A percentile compares a stretch with the other conserved stretches of the same genome.
Evolutionary conservation across 2,329 filamentous ascomycete species (phyloP).

Genomic region (Cytospora piceae): DNA sequence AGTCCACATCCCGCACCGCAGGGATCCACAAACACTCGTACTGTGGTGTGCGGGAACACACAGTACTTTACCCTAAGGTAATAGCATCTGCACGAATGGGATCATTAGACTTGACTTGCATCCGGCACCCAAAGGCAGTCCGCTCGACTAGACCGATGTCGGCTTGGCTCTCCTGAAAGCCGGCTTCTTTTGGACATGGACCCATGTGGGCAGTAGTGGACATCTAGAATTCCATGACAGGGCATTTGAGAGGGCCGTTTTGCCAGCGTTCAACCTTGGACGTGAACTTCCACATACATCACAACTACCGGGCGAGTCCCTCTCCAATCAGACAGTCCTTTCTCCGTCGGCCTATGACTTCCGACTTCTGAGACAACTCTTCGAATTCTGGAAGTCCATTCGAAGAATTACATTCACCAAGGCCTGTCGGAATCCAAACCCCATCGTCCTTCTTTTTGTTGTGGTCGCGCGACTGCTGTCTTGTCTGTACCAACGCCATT

Average conservation of each 20-base stretch:
- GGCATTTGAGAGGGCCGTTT: not conserved
- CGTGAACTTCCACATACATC: not conserved
- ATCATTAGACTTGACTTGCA: not conserved
- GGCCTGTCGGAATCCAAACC: not conserved
- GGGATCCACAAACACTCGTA: not conserved
- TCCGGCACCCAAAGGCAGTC: not conserved
- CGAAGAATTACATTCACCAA: not conserved
- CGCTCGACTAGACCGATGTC: not conserved
- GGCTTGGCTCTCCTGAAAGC: not conserved
- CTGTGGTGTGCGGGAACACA: not conserved
- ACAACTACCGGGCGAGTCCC: not conserved
- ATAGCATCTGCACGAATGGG: not conserved
- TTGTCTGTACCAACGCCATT: not conserved
- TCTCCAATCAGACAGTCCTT: not conserved
- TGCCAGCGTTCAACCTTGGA: not conserved
- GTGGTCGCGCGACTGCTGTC: not conserved
- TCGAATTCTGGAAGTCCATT: not conserved
- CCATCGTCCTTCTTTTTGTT: not conserved
- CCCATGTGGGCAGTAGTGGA: not conserved
- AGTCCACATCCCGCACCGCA: not conserved
- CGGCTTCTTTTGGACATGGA: not conserved
- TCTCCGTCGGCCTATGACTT: not conserved
- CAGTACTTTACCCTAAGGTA: not conserved
- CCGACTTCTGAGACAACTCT: not conserved
- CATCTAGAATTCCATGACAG: not conserved